Evolutionary conservation across 345 rosid genomes (phyloP), one percentile per base, ranked within the genome.

Genomic region (Salix udensis): DNA sequence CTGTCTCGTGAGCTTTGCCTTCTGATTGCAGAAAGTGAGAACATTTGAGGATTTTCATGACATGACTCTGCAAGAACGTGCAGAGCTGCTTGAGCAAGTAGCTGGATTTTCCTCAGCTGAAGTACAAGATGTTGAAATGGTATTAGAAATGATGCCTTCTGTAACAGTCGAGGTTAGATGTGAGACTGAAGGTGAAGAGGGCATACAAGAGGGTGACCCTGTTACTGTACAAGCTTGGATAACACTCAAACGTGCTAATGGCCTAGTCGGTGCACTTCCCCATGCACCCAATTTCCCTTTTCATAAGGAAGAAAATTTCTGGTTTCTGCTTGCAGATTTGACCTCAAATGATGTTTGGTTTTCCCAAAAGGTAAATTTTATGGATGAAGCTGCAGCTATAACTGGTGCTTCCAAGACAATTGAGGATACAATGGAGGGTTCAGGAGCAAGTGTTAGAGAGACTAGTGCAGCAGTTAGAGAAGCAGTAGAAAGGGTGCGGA

Each of bases 161-260:
- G 70, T 94, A 76, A 85, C 94, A 58, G 53, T 94, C 13, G 98
- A 92, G 74, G 89, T 89, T 74, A 90, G 87, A 68, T 96, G 95
- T n/a, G 97, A 93, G 87, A 96, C 99, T 24, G 98, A 94, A 77
- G 99, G 98, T 52, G 99, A 96, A 84, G 98, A 96, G 74, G 97
- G 98, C 40, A 88, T 96, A 53, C 98, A 94, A 80, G 99, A 96
- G 87, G 99, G 97, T 21, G 98, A 96, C 58, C 79, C 89, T 4
- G 95, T 94, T 46, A 92, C 98, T 19, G 39, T 92, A 75, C 94
- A 96, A 79, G 97, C 97, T 68, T 93, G 98, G 98, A 84, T 93
- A 44, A 87, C 91, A 23, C 92, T 96, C 36, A 85, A 87, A 79
- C 95, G 97, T 39, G 87, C 83, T 52, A 93, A 90, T 74, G 98